Base-by-base conservation (phyloP, 495 filamentous ascomycete genomes). In the Echria macrotheca region DNA sequence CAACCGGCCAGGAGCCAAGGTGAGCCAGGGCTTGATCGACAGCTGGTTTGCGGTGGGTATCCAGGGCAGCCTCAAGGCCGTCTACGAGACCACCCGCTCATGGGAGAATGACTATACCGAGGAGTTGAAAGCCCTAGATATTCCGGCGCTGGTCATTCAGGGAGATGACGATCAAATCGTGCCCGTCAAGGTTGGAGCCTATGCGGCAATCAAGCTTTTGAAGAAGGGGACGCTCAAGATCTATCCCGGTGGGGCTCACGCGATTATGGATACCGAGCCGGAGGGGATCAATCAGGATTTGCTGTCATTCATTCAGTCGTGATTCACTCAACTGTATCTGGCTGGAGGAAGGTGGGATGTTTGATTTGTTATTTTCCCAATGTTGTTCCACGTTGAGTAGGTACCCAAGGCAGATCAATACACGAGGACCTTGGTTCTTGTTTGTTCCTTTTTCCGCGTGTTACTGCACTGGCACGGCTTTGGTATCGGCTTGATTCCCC, bases 21-120 rank as follows among this genome's bases (percentile, higher is more conserved):
- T 53, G 31, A 66, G 60, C 32, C 60, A 69, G 44, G 69, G 69
- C 0, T 59, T 66, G 22, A 68, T 73, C 37, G 50, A 68, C 5
- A 67, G 59, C 45, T 73, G 69, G 70, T 73, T 57, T 53, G 52
- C 56, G 48, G 66, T 69, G 53, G 69, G 18, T 12, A 71, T 70
- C 68, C 59, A 57, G 37, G 56, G 58, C 21, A 59, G 68, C 28
- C 67, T 68, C 51, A 70, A 66, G 44, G 39, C 57, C 12, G 56
- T 61, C 0, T 70, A 73, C 48, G 70, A 71, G 47, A 64, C 56
- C n/a, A 58, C 69, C 50, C 57, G 55, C 48, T 58, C 59, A 23
- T 69, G 70, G 32, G 69, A 71, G 55, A 69, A 66, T 0, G 69
- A 72, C 53, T 64, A 65, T 40, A 70, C 65, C 1, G 62, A 64